These are phyloP conservation scores for Xylaria sp. DNA, from an alignment of 2,329 filamentous ascomycete genomes.

Conservation along the genomic window DNA sequence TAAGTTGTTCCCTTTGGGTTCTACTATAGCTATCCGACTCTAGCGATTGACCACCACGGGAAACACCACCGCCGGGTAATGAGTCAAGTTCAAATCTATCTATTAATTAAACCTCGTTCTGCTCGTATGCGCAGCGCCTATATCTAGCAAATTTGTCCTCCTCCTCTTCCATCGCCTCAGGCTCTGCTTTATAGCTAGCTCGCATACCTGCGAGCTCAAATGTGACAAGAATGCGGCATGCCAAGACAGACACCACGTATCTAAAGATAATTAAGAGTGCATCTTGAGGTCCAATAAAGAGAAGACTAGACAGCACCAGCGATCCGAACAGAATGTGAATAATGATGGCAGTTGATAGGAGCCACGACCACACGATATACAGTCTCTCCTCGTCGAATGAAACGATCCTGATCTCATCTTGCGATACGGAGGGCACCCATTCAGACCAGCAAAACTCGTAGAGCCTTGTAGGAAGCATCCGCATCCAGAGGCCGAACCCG, in stretches of 20 bases:
- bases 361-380: conserved; percentile 31
- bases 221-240: conserved; percentile 35
- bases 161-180: neutral
- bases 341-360: conserved; percentile 29
- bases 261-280: conserved; percentile 34
- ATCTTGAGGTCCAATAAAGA: conserved; percentile 34
- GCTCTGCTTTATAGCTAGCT: conserved; percentile 5
- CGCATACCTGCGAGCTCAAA: conserved; percentile 37
- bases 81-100: neutral
- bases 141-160: neutral
- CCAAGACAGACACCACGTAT: conserved; percentile 33
- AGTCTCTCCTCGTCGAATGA: conserved; percentile 11
- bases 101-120: neutral
- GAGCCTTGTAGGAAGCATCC: conserved; percentile 8
- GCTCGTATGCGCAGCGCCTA: neutral
- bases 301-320: conserved; percentile 35
- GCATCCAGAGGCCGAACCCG: conserved; percentile 11
- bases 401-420: conserved; percentile 15
- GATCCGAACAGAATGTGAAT: conserved; percentile 39
- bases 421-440: conserved; percentile 12
- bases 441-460: conserved; percentile 9
- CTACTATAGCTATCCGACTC: no score
- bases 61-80: no score
- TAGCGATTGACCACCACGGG: no score
- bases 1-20: no score